Evolutionary conservation across 2,329 filamentous ascomycete genomes (phyloP).

Genomic region (Exophiala dermatitidis): DNA sequence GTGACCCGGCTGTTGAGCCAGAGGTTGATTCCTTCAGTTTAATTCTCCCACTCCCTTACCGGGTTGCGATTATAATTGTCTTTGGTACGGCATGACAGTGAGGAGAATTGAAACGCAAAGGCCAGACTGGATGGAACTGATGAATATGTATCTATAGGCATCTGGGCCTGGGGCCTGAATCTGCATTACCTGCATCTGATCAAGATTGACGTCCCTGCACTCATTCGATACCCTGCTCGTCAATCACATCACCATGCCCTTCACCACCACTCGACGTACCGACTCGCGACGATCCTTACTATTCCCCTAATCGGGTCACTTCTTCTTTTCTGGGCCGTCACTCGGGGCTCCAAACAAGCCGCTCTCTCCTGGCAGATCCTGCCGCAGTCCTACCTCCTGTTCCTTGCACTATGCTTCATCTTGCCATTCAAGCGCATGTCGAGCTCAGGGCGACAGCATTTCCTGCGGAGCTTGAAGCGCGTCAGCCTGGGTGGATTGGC

Average conservation of each 20-base stretch:
- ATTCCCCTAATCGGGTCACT: slow-evolving; percentile 65
- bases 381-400: slow-evolving; percentile 72
- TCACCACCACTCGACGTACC: slow-evolving; percentile 78
- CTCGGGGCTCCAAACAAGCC: slow-evolving; percentile 59
- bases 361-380: slow-evolving; percentile 77
- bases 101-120: not conserved
- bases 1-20: slow-evolving; percentile 27
- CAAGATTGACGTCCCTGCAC: slow-evolving; percentile 77
- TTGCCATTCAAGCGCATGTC: slow-evolving; percentile 64
- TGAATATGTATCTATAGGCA: slow-evolving; percentile 47
- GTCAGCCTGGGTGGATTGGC: slow-evolving; percentile 81
- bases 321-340: slow-evolving; percentile 74
- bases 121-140: not conserved
- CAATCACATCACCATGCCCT: slow-evolving; percentile 61
- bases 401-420: slow-evolving; percentile 64
- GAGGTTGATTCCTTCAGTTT: slow-evolving; percentile 76
- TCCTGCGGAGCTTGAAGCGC: slow-evolving; percentile 67
- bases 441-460: slow-evolving; percentile 63
- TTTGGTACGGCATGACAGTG: slow-evolving; percentile 54
- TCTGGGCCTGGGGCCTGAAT: slow-evolving; percentile 93
- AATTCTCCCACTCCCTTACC: slow-evolving; percentile 79
- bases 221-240: slow-evolving; percentile 79
- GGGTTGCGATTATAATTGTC: slow-evolving; percentile 77
- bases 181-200: slow-evolving; percentile 73
- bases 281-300: slow-evolving; percentile 70